Evolutionary conservation across 176 grass and related monocot genomes (phyloP).

Genomic region (Avena atlantica): DNA sequence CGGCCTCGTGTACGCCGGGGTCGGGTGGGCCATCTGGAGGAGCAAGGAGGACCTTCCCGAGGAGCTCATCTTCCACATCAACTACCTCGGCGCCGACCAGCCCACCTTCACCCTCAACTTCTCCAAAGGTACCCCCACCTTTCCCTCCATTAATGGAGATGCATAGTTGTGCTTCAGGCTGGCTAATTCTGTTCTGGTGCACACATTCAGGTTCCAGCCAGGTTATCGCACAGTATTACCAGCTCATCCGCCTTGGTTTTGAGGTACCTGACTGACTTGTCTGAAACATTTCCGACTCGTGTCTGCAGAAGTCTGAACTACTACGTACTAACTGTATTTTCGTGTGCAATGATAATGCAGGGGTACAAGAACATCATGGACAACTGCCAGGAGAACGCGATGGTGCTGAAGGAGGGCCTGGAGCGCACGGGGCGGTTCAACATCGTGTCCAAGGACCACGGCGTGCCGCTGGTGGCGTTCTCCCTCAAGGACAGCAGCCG

Average conservation of each 20-base stretch:
- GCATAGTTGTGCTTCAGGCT: background rate
- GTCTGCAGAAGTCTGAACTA: background rate
- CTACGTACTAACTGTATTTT: background rate
- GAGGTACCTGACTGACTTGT: slow-evolving; percentile 41
- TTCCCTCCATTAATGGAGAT: background rate
- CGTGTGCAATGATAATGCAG: slow-evolving; percentile 40
- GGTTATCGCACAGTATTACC: slow-evolving; percentile 91
- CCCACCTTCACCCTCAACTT: slow-evolving; percentile 97
- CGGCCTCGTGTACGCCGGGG: slow-evolving; percentile 83
- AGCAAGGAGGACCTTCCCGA: slow-evolving; percentile 85
- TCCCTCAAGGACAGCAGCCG: slow-evolving; percentile 85
- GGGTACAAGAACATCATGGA: slow-evolving; percentile 92
- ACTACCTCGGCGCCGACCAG: slow-evolving; percentile 95
- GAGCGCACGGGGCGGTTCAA: slow-evolving; percentile 70
- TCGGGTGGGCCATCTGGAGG: slow-evolving; percentile 91
- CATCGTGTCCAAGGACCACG: slow-evolving; percentile 93
- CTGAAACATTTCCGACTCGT: background rate
- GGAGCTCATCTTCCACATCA: slow-evolving; percentile 99
- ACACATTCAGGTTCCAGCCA: slow-evolving; percentile 77
- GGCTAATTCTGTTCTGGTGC: background rate
- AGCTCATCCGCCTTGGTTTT: slow-evolving; percentile 84
- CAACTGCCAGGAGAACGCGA: slow-evolving; percentile 90
- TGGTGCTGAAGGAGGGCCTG: slow-evolving; percentile 73
- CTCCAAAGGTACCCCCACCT: slow-evolving; percentile 68
- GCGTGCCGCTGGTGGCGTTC: slow-evolving; percentile 91